Evolutionary conservation across 176 grass and related monocot genomes (phyloP).

Genomic region (Thalia dealbata): DNA sequence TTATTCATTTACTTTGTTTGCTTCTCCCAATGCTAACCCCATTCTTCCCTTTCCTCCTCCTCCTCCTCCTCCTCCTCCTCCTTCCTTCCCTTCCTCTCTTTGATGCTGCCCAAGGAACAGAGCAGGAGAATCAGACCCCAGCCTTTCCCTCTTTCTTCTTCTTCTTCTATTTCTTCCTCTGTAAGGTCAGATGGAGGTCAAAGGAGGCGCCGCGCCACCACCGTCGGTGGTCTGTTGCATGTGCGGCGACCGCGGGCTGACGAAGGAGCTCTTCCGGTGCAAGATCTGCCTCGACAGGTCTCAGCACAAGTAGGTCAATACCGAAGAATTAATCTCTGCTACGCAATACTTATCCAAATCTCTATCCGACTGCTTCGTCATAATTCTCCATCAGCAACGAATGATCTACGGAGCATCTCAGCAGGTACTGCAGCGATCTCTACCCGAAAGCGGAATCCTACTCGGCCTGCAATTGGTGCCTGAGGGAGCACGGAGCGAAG

Average conservation of each 20-base stretch:
- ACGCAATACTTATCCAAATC: too few relatives aligned
- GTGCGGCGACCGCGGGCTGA: slow-evolving; percentile 80
- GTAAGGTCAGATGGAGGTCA: neutral
- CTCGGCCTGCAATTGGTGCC: slow-evolving; percentile 81
- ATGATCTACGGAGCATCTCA: neutral
- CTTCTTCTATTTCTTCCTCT: neutral
- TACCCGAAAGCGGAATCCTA: slow-evolving; percentile 58
- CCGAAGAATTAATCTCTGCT: too few relatives aligned
- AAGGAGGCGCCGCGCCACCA: neutral
- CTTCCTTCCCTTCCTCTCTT: neutral
- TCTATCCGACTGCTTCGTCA: neutral
- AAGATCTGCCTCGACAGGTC: slow-evolving; percentile 49
- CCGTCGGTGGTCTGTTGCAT: slow-evolving; percentile 65
- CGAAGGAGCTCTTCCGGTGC: slow-evolving; percentile 66
- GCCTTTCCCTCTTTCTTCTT: neutral
- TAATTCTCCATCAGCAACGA: too few relatives aligned
- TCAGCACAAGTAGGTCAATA: slow-evolving; percentile 56
- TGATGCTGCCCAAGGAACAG: neutral
- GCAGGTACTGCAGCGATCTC: slow-evolving; percentile 68
- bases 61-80: neutral
- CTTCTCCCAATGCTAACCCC: neutral
- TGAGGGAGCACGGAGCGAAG: slow-evolving; percentile 31
- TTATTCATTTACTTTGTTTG: neutral
- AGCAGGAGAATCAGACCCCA: too few relatives aligned
- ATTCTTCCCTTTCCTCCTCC: neutral